Conservation (phyloP, 2,329 filamentous ascomycete species). For the Dendrostoma leiphaemia region DNA sequence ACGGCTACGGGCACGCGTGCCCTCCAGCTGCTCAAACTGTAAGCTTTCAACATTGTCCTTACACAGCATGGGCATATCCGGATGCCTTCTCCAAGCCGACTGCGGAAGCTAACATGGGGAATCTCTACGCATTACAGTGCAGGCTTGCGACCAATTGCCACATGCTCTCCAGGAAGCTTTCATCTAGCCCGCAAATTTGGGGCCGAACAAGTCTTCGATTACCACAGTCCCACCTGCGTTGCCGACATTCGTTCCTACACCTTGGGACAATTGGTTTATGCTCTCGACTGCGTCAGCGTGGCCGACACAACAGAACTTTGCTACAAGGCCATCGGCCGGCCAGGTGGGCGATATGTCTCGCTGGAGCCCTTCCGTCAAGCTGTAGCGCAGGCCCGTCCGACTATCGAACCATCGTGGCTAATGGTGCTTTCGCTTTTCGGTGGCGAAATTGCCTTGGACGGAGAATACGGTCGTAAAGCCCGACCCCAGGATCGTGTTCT, state of each 20-base stretch:
- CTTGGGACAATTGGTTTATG: slow-evolving; percentile 30
- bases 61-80: background rate
- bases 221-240: slow-evolving; percentile 17
- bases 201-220: slow-evolving; percentile 40
- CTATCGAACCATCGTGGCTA: background rate
- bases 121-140: background rate
- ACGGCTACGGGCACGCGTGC: background rate
- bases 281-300: slow-evolving; percentile 36
- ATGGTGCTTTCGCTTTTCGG: background rate
- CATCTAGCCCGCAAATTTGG: slow-evolving; percentile 34
- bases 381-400: background rate
- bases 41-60: slow-evolving; percentile 8
- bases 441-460: background rate
- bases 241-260: slow-evolving; percentile 34
- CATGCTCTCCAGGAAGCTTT: slow-evolving; percentile 28
- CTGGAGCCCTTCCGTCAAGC: background rate
- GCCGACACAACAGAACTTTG: slow-evolving; percentile 31
- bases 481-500: background rate
- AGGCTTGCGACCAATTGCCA: slow-evolving; percentile 17
- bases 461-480: background rate
- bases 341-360: slow-evolving; percentile 23
- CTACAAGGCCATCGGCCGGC: slow-evolving; percentile 32
- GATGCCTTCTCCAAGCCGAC: background rate
- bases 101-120: background rate
- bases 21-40: slow-evolving; percentile 16